A percentile compares a stretch with the other conserved stretches of the same genome.
Conservation (phyloP, 2,329 filamentous ascomycete genomes). For the Diaporthe destruens region DNA sequence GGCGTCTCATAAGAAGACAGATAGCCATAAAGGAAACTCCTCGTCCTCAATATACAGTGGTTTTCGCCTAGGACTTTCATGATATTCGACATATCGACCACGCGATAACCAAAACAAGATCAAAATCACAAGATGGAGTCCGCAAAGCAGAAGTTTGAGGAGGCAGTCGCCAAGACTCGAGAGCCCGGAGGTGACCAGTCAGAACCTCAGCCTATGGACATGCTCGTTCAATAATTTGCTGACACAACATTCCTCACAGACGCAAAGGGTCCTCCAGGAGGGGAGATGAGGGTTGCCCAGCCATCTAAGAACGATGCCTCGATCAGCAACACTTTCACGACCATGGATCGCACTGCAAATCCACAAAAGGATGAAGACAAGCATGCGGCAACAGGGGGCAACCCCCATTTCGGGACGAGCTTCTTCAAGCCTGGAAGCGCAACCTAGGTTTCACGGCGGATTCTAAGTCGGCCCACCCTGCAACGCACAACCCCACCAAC, state of each 20-base stretch:
- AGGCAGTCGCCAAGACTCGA: constrained; percentile 31
- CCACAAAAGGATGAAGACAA: constrained; percentile 20
- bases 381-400: constrained; percentile 14
- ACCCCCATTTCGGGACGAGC: constrained; percentile 14
- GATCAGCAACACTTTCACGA: constrained; percentile 39
- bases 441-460: not conserved
- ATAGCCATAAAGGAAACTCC: no score
- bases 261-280: constrained; percentile 33
- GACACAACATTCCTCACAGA: not conserved
- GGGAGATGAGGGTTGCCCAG: constrained; percentile 23
- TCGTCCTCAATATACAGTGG: no score
- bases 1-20: no score
- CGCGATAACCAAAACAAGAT: accelerated
- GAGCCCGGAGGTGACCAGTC: constrained; percentile 33
- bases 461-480: no score
- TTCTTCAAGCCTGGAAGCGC: constrained; percentile 37
- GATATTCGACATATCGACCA: not conserved
- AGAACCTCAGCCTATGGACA: not conserved
- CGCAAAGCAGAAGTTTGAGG: constrained; percentile 37
- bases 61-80: no score
- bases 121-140: not conserved
- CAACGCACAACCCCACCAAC: no score
- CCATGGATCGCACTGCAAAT: constrained; percentile 32
- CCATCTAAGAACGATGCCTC: constrained; percentile 38
- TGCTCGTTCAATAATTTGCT: not conserved